A percentile compares a stretch with the other conserved stretches of the same genome.
Evolutionary conservation across 371 early-diverging fungal genomes (phyloP).

Genomic region (Paramicrosporidium saccamoebae): DNA sequence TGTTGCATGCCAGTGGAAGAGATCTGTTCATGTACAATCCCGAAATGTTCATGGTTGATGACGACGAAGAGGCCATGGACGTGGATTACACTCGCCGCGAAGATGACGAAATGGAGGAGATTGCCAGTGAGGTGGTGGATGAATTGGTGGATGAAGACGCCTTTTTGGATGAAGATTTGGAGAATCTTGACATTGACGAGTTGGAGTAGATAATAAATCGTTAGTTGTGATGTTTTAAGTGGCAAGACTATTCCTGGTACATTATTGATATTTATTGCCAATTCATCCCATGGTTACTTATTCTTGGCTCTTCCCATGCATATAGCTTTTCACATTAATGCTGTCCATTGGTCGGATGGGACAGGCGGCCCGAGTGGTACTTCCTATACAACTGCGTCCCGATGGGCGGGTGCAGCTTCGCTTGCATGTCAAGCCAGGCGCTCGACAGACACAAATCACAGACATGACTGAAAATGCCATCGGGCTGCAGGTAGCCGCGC

Average conservation of each 20-base stretch:
- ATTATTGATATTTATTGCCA: no score
- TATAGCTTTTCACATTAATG: no score
- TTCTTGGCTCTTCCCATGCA: no score
- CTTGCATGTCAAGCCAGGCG: slow-evolving; percentile 4
- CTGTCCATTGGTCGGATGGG: no score
- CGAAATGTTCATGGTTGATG: slow-evolving; percentile 28
- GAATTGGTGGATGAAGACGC: slow-evolving; percentile 11
- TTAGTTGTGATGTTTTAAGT: no score
- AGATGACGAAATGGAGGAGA: slow-evolving; percentile 9
- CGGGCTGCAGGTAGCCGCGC: slow-evolving; percentile 4
- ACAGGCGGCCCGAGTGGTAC: no score
- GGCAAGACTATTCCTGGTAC: no score
- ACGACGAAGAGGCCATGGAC: slow-evolving; percentile 31
- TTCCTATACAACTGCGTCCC: no score
- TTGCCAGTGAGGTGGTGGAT: slow-evolving; percentile 9
- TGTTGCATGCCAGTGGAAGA: slow-evolving; percentile 69
- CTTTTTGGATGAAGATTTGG: no score
- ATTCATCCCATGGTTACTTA: no score
- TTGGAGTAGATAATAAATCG: no score
- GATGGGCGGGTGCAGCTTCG: slow-evolving; percentile 1
- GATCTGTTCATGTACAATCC: slow-evolving; percentile 95
- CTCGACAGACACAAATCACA: slow-evolving; percentile 1
- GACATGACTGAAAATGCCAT: slow-evolving; percentile 2
- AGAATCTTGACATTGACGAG: no score
- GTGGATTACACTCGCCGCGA: slow-evolving; percentile 18